Conservation (phyloP, 2,329 filamentous ascomycete genomes). For the Aspergillus sp. region DNA sequence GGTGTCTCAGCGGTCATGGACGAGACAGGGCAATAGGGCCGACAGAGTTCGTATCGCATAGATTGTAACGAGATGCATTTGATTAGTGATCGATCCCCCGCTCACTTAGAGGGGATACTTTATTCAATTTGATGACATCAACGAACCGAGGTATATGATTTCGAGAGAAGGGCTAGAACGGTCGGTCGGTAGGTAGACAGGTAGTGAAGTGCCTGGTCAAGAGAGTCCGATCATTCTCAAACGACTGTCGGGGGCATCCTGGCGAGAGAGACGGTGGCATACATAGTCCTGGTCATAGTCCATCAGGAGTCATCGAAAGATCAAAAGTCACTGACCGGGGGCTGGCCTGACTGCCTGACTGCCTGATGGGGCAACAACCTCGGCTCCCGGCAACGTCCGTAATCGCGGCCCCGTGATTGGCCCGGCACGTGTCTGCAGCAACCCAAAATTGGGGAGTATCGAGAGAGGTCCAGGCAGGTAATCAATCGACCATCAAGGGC, state of each 20-base stretch:
- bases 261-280: no score
- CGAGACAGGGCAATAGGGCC: background rate
- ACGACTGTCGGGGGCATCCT: no score
- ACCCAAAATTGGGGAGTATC: background rate
- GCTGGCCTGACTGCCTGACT: background rate
- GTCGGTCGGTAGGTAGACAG: no score
- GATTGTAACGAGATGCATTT: background rate
- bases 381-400: slow-evolving; percentile 10
- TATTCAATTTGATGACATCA: no score
- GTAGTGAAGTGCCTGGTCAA: no score
- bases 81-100: background rate
- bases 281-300: no score
- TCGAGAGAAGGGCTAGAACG: no score
- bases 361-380: slow-evolving; percentile 13
- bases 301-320: no score
- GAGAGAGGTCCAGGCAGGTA: background rate
- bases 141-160: no score
- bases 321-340: background rate
- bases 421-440: background rate
- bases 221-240: no score
- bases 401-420: slow-evolving; percentile 18
- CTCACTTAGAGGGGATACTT: no score
- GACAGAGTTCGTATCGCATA: no score
- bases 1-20: background rate
- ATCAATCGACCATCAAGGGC: background rate